Base-by-base conservation (phyloP, 2,329 filamentous ascomycete genomes). In the Tolypocladium capitatum region DNA sequence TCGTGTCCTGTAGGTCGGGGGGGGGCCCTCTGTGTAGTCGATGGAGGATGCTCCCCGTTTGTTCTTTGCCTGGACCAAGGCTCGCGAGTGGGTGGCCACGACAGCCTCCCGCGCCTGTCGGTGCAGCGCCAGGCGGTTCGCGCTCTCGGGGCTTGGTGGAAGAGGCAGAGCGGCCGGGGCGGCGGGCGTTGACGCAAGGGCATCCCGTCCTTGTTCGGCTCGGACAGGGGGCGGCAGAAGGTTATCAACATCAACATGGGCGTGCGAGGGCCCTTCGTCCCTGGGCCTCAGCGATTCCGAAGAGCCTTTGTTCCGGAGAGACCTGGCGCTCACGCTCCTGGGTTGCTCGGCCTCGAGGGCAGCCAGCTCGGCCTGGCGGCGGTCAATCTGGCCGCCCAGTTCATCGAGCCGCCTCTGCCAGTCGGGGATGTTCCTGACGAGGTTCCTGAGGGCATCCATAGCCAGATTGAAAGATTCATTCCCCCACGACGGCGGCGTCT, bases 1-100 rank as follows among this genome's bases (percentile, higher is more conserved):
- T 54, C 84, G 78, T 4, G 80, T 81, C 47, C 85, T 80, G 61
- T 84, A 84, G 52, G 80, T 78, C 11, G 70, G 63, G 1, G 70
- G 61, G 2, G 66, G 61, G 11, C 76, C 73, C 34, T 68, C 68
- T 33, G 64, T 68, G 38, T 74, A 78, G 45, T 72, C 55, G 54
- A 78, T 65, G 0, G 76, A 79, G 24, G 74, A 66, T 13, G 73
- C 71, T 46, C 74, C 70, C 46, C 70, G 68, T 43, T 69, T 71
- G 56, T 71, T 76, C 54, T 70, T 74, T 21, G 72, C 60, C 7
- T 70, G 70, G 5, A 70, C 71, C 27, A 71, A 67, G 16, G 69
- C 72, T 20, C 68, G 66, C 20, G 68, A 64, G 48, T 71, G 68
- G 14, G 71, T 72, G 7, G 68, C 62, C 10, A 67, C 67, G 49